Base-by-base conservation (phyloP, 805 yeast genomes). In the Candida boleticola region DNA sequence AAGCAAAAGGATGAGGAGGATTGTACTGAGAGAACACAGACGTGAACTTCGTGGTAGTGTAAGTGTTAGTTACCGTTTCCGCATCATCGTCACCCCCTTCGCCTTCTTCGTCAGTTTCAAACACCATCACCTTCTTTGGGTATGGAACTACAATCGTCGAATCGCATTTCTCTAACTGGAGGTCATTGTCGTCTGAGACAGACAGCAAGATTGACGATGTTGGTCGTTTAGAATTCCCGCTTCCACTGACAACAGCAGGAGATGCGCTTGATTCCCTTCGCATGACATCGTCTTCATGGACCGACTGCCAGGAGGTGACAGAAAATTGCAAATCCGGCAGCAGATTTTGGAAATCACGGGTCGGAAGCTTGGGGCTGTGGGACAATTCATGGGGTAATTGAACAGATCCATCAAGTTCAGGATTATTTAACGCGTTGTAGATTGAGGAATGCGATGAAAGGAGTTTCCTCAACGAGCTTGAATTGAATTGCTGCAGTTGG, bases 51-150 rank as follows among this genome's bases (percentile, higher is more conserved):
- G 16, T 31, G n/a, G 20, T 16, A 18, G 18, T 31, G 14, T 29
- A 17, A 29, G 14, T 29, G n/a, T 45, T 56, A 27, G 27, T 36
- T 34, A 46, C 37, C 29, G 49, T 51, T 13, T 52, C 45, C 29
- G 36, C 45, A 22, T 50, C 51, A 9, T 55, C 60, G 5, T 45
- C 53, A 17, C 33, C 53, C 19, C 61, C 69, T 42, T 67, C 73
- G 42, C 66, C 73, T 42, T 68, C 73, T 43, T 67, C 73, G 34
- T 68, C 73, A 0, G 73, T 66, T 38, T 69, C 74, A 46, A 68
- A 67, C 4, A 67, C 66, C 67, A 66, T 61, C 5, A 61, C 65
- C n/a, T 51, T 43, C 21, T 46, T 51, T 17, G 52, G 42, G 3
- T 57, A 48, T 2, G 54, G 56, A n/a, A 57, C 50, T n/a, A 57